phyloP scores from a whole-genome alignment of 1,284 basidiomycete genomes.

The Ceratobasidium sp. region DNA sequence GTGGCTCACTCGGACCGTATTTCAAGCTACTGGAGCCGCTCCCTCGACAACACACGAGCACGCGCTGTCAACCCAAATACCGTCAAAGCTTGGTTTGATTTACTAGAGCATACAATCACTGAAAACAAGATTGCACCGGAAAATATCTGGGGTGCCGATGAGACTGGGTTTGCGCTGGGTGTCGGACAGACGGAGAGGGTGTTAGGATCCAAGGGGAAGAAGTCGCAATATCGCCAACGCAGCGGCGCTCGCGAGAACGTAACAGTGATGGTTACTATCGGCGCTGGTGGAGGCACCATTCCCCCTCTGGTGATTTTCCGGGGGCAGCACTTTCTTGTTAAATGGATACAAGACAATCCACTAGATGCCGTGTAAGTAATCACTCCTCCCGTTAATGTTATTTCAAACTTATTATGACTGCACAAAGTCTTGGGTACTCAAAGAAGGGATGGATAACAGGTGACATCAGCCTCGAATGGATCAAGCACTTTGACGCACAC shows the following conservation, averaged over 20 bases:
- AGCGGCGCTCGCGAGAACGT: constrained; percentile 54
- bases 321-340: constrained; percentile 51
- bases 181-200: constrained; percentile 50
- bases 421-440: constrained; percentile 48
- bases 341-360: constrained; percentile 49
- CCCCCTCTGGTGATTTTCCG: constrained; percentile 56
- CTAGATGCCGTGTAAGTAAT: constrained; percentile 35
- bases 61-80: constrained; percentile 50
- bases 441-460: constrained; percentile 51
- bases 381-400: not conserved
- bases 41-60: constrained; percentile 51
- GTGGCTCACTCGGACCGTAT: constrained; percentile 44
- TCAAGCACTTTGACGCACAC: constrained; percentile 54
- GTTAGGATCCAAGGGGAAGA: constrained; percentile 50
- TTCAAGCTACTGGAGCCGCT: constrained; percentile 51
- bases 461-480: constrained; percentile 52
- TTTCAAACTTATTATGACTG: constrained; percentile 5
- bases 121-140: constrained; percentile 48
- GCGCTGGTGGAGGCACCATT: constrained; percentile 52
- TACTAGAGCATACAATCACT: constrained; percentile 47
- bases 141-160: constrained; percentile 56
- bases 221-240: constrained; percentile 52
- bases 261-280: constrained; percentile 55
- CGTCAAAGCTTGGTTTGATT: constrained; percentile 50
- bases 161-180: constrained; percentile 52